These are phyloP conservation scores for Neonectria sp. DNA, from an alignment of 2,329 filamentous ascomycete species.

Conservation along the genomic window DNA sequence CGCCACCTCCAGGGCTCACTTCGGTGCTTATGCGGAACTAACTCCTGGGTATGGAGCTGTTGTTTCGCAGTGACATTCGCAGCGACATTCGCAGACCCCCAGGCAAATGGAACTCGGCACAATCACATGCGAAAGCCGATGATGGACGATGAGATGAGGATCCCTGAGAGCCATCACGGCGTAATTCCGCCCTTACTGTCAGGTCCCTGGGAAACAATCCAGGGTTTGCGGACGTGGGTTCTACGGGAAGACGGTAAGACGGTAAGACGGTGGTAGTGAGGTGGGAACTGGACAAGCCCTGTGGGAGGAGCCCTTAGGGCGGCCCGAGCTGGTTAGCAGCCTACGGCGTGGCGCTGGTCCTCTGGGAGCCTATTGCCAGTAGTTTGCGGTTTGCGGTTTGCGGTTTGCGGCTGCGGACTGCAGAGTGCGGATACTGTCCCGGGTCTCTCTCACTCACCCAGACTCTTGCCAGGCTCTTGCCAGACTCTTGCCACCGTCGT, in stretches of 20 bases:
- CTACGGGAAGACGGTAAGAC: too few relatives aligned
- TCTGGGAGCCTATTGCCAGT: conserved; percentile 2
- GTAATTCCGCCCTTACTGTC: conserved; percentile 35
- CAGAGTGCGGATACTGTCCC: too few relatives aligned
- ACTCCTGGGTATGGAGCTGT: conserved; percentile 18
- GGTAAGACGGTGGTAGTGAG: not conserved
- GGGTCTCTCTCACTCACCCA: not conserved
- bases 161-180: conserved; percentile 21
- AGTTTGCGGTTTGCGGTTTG: not conserved
- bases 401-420: too few relatives aligned
- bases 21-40: conserved; percentile 48
- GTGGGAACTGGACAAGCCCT: conserved; percentile 8
- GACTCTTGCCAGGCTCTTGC: too few relatives aligned
- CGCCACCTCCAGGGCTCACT: conserved; percentile 30
- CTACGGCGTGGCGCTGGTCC: conserved; percentile 21
- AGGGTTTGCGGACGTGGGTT: not conserved
- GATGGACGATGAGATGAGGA: conserved; percentile 18
- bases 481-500: not conserved
- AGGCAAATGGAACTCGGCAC: conserved; percentile 13
- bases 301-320: conserved; percentile 2
- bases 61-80: conserved; percentile 34
- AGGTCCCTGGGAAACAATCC: not conserved
- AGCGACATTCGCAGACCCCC: not conserved
- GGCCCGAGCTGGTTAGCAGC: conserved; percentile 15
- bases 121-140: conserved; percentile 39